Base-by-base conservation (phyloP, 441 rosid genomes). In the Gossypium armourianum region DNA sequence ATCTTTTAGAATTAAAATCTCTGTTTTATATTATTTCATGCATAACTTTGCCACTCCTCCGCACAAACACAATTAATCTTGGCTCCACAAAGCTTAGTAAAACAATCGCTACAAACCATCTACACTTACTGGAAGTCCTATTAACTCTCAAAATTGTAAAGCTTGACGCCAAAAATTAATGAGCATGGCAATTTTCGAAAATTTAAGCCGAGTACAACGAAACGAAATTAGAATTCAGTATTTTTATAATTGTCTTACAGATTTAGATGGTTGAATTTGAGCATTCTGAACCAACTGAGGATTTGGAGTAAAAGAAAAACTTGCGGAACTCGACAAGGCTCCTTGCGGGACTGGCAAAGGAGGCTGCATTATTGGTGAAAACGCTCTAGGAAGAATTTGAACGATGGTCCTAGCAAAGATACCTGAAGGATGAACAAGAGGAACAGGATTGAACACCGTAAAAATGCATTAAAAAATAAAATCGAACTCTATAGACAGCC, bases 351-450 rank as follows among this genome's bases (percentile, higher is more conserved):
- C 29, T 0, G 62, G 62, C n/a, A 54, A 16, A 54, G 12, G 49
- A 69, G 72, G 63, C 72, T 54, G 72, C 72, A 69, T 56, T 19
- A 55, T n/a, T 12, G 52, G 7, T 5, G 52, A 7, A 55, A 36
- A 24, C 19, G n/a, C 13, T 69, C 32, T 10, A 36, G 52, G 32
- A 17, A 19, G 32, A 55, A 55, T 28, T 17, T 3, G 32, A 55
- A 55, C 62, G 10, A 36, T 21, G 53, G 7, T 28, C 43, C 64
- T 9, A 56, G 29, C 60, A 56, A 56, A 57, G 36, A 40, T 1
- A 45, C 68, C 69, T 45, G 55, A 29, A 62, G 23, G 66, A 62
- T 10, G 65, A 63, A 40, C 68, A 32, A 9, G 21, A 20, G 13
- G 60, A 62, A 62, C 68, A 4, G 54, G 5, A 47, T 2, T 9